phyloP scores from a whole-genome alignment of 2,329 filamentous ascomycete genomes.

The Monosporascus sp. region DNA sequence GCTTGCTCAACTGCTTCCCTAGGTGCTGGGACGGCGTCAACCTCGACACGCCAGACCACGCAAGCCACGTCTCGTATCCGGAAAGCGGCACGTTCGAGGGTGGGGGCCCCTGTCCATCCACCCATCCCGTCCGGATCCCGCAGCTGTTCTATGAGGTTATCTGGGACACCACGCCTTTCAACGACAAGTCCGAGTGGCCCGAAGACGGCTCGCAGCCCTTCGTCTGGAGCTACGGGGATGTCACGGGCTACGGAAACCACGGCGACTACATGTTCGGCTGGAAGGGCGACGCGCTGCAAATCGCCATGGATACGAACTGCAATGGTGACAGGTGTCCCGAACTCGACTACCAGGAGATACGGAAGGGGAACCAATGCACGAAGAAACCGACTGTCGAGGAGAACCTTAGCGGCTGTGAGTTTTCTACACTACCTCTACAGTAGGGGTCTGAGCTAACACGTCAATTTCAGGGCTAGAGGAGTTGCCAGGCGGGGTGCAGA shows the following conservation, averaged over 20 bases:
- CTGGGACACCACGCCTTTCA: slow-evolving; percentile 16
- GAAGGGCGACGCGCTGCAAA: slow-evolving; percentile 35
- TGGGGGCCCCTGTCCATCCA: slow-evolving; percentile 35
- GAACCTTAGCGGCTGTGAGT: neutral
- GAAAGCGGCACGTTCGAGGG: slow-evolving; percentile 19
- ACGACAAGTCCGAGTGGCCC: slow-evolving; percentile 6
- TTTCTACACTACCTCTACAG: neutral
- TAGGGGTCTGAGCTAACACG: neutral
- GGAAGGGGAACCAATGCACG: neutral
- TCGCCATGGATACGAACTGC: slow-evolving; percentile 25
- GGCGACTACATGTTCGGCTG: slow-evolving; percentile 37
- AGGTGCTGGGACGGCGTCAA: slow-evolving; percentile 47
- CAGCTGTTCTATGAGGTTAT: slow-evolving; percentile 18
- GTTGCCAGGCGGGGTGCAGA: neutral
- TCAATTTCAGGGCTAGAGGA: neutral
- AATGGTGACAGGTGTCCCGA: neutral
- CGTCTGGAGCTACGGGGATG: slow-evolving; percentile 32
- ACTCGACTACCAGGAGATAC: neutral
- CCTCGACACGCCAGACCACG: slow-evolving; percentile 40
- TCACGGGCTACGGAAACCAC: slow-evolving; percentile 29
- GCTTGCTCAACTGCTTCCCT: too few relatives aligned
- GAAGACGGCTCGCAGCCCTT: slow-evolving; percentile 19
- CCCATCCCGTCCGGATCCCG: slow-evolving; percentile 16
- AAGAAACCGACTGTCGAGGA: neutral
- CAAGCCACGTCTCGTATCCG: slow-evolving; percentile 46